A percentile compares a stretch with the other conserved stretches of the same genome.
Evolutionary conservation across 768 basidiomycete species (phyloP).

Genomic region (Gymnopilus junonius): DNA sequence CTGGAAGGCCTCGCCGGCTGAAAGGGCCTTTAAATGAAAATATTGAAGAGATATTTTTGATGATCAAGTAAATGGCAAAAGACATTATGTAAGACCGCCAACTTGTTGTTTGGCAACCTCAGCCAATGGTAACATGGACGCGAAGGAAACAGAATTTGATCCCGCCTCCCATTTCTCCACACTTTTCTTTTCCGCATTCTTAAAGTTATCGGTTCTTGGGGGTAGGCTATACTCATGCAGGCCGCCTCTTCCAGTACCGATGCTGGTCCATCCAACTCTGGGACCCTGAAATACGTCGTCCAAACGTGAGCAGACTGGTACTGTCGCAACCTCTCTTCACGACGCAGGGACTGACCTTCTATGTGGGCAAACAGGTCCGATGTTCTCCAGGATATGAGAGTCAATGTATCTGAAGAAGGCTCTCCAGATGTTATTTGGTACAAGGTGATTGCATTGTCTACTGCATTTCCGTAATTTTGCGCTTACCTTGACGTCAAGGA

Average conservation of each 20-base stretch:
- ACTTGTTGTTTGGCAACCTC: no score
- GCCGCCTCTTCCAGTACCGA: conserved; percentile 4
- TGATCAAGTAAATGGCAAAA: no score
- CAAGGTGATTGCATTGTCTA: conserved; percentile 49
- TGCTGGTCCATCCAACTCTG: conserved; percentile 21
- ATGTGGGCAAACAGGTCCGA: conserved; percentile 58
- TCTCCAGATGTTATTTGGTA: conserved; percentile 70
- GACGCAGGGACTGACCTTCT: background rate
- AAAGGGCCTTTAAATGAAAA: no score
- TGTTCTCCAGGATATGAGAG: conserved; percentile 69
- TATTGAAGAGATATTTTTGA: no score
- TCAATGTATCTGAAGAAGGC: conserved; percentile 64
- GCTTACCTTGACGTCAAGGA: conserved; percentile 51
- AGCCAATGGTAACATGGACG: no score
- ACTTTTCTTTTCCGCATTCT: no score
- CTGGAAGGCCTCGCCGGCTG: no score
- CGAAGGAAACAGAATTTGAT: no score
- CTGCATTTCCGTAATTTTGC: background rate
- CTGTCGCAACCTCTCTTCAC: background rate
- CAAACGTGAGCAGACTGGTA: conserved; percentile 33
- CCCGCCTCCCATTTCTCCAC: no score
- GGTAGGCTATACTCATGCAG: background rate
- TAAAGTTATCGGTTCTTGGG: background rate
- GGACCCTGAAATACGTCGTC: conserved; percentile 30
- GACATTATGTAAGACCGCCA: no score